phyloP scores from a whole-genome alignment of 129 eudicot species.

The Oenanthe sinensis region DNA sequence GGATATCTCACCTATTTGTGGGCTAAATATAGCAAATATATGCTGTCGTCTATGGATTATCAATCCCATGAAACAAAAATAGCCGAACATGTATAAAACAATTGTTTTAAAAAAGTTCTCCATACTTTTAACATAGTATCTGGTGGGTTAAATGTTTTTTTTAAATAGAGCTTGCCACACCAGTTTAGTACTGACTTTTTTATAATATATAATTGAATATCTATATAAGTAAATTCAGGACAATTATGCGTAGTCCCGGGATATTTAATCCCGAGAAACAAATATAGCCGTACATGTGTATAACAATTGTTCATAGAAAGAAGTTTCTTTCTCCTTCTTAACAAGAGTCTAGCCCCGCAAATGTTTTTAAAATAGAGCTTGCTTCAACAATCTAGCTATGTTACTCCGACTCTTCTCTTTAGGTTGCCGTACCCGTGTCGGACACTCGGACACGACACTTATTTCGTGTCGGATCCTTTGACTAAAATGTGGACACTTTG shows the following conservation, averaged over 20 bases:
- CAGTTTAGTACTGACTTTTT: too few species aligned
- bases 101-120: background rate
- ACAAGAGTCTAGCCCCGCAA: background rate
- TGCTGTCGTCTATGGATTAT: background rate
- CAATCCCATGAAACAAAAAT: background rate
- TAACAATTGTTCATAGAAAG: background rate
- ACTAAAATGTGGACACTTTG: too few species aligned
- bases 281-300: background rate
- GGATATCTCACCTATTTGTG: background rate
- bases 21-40: background rate
- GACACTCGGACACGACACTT: too few species aligned
- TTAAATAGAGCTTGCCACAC: too few species aligned
- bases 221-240: too few species aligned
- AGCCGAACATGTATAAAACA: background rate
- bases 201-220: too few species aligned
- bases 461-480: too few species aligned
- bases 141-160: too few species aligned
- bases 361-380: background rate
- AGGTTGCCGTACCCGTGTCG: too few species aligned
- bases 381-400: background rate
- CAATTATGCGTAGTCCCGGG: too few species aligned
- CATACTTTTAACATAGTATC: background rate
- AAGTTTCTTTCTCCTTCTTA: background rate
- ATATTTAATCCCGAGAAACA: background rate
- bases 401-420: too few species aligned